These are phyloP conservation scores for Babjeviella inositovora DNA, from an alignment of 805 yeast genomes.

Conservation along the genomic window DNA sequence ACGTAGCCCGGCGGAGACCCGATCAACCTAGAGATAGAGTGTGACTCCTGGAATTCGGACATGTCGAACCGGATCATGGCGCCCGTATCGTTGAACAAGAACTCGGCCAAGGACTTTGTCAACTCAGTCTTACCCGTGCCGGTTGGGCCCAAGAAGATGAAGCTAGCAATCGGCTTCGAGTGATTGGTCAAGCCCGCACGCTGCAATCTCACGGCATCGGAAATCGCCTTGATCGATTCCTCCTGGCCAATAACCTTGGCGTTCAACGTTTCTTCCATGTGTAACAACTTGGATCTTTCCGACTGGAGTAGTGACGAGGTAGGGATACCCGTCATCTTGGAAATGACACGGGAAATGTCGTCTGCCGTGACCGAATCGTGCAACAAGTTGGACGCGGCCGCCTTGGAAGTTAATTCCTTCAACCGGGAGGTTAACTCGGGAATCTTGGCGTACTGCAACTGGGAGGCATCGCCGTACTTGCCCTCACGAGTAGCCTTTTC, in stretches of 20 bases:
- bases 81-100: constrained; percentile 76
- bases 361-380: constrained; percentile 92
- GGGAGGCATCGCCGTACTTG: constrained; percentile 79
- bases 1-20: constrained; percentile 99
- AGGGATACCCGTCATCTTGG: constrained; percentile 94
- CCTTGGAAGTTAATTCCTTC: constrained; percentile 15
- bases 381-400: constrained; percentile 19
- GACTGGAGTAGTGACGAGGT: constrained; percentile 83
- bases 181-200: constrained; percentile 94
- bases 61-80: constrained; percentile 88
- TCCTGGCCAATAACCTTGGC: constrained; percentile 88
- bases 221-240: constrained; percentile 77
- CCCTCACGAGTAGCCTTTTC: constrained; percentile 77
- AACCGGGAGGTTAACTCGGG: constrained; percentile 56
- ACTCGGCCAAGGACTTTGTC: constrained; percentile 84
- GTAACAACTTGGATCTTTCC: constrained; percentile 78
- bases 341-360: constrained; percentile 84
- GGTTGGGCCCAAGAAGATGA: constrained; percentile 94
- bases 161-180: constrained; percentile 89
- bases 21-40: constrained; percentile 75
- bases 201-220: constrained; percentile 91
- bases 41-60: constrained; percentile 97
- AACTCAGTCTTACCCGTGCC: constrained; percentile 98
- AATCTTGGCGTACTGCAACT: constrained; percentile 72
- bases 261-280: constrained; percentile 70